Evolutionary conservation across 805 yeast species (phyloP), one percentile per base, ranked within the genome.

Genomic region (Pichia heedii): DNA sequence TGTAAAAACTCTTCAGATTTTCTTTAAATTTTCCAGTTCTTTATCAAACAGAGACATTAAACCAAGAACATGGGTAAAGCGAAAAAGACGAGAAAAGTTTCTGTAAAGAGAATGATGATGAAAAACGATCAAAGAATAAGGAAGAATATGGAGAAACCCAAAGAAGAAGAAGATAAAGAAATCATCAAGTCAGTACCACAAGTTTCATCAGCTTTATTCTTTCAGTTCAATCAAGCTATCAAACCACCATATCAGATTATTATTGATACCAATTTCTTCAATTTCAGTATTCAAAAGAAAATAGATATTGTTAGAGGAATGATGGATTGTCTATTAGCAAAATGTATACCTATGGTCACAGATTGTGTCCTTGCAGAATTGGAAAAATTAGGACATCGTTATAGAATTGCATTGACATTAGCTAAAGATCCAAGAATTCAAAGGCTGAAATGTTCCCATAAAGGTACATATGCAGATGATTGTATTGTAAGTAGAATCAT

Each of bases 311-410:
- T 87, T n/a, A 76, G 88, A 55, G 98, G 97, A 12, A 83, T 93
- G 83, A 90, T 93, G 97, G 97, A 90, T 62, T 76, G 94, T 46
- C 68, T 90, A 33, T 82, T 82, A 59, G 98, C 98, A 37, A 87
- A 93, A 60, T 88, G 97, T 69, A 86, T 90, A 39, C 97, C 97
- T 12, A 76, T 89, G 40, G 81, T 93, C 36, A 93, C 98, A 3
- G 98, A 93, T 63, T 93, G 98, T 68, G 98, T 93, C 20, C 77
- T 93, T 82, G 98, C 98, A 0, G 98, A 93, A 69, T 71, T 93
- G 63, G 98, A 93, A 57, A 93, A 93, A 61, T 70, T 93, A 46
- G 98, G 98, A 0, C 96, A 95, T 24, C 86, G 82, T 60, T 93
- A 84, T 63, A 74, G 97, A 58, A 93, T 93, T 50, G 98, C 98